Evolutionary conservation across 495 filamentous ascomycete species (phyloP).

Genomic region (Immersiella caudata): DNA sequence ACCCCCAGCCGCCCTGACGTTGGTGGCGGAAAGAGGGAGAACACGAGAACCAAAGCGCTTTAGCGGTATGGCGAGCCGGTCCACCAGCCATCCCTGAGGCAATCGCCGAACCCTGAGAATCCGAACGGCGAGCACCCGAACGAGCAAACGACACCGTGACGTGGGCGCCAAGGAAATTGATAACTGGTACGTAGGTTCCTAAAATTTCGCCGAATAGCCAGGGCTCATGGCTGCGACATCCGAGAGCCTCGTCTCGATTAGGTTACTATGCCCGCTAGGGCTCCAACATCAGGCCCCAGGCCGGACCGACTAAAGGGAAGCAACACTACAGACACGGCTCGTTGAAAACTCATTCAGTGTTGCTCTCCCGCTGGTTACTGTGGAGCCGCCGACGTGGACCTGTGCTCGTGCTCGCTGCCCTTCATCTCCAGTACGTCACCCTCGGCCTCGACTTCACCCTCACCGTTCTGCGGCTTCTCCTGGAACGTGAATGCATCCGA

Average conservation of each 20-base stretch:
- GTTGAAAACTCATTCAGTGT: not conserved
- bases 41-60: not conserved
- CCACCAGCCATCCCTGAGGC: not conserved
- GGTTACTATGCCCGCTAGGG: not conserved
- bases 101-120: conserved; percentile 8
- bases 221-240: not conserved
- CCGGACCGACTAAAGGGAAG: conserved; percentile 1
- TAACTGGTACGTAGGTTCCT: not conserved
- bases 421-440: conserved; percentile 26
- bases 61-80: conserved; percentile 10
- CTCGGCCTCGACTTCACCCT: conserved; percentile 22
- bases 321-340: not conserved
- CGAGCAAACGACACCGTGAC: not conserved
- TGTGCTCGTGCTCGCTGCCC: conserved; percentile 5
- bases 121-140: not conserved
- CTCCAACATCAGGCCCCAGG: not conserved
- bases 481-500: conserved; percentile 67
- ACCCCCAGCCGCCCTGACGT: not conserved
- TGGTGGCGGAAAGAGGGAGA: not conserved
- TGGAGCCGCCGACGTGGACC: conserved; percentile 10
- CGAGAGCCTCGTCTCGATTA: conserved; percentile 1
- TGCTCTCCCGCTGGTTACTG: conserved; percentile 8
- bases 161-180: not conserved
- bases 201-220: conserved; percentile 2
- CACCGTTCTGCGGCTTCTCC: conserved; percentile 48